These are phyloP conservation scores for Chalciporus pseudorubinellus DNA, from an alignment of 768 basidiomycete species.

Conservation along the genomic window DNA sequence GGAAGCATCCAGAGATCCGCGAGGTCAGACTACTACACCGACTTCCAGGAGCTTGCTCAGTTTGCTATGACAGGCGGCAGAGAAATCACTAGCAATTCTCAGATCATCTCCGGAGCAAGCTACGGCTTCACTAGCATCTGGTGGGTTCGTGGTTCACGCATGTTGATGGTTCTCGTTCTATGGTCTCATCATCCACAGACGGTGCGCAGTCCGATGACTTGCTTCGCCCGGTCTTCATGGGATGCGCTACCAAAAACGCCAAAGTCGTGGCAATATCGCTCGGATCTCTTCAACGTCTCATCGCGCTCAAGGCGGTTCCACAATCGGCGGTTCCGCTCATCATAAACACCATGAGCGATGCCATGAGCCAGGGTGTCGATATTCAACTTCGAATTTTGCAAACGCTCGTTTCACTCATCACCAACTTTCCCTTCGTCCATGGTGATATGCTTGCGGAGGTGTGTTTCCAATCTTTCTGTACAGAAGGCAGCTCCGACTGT, in stretches of 20 bases:
- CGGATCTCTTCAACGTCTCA: slow-evolving; percentile 87
- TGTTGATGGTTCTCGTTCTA: neutral
- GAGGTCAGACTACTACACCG: slow-evolving; percentile 55
- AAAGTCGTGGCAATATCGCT: slow-evolving; percentile 94
- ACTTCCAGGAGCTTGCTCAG: slow-evolving; percentile 7
- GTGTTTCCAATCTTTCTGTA: slow-evolving; percentile 26
- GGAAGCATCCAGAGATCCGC: slow-evolving; percentile 90
- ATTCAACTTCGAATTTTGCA: slow-evolving; percentile 94
- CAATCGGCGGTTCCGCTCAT: slow-evolving; percentile 76
- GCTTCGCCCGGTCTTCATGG: slow-evolving; percentile 87
- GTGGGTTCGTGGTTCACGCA: slow-evolving; percentile 40
- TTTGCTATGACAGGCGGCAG: slow-evolving; percentile 59
- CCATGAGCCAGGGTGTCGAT: slow-evolving; percentile 92
- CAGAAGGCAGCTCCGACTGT: neutral
- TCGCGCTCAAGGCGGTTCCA: slow-evolving; percentile 81
- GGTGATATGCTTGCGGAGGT: slow-evolving; percentile 81
- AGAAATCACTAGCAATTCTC: slow-evolving; percentile 80
- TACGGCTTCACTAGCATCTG: slow-evolving; percentile 66
- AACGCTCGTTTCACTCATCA: slow-evolving; percentile 87
- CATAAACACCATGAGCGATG: slow-evolving; percentile 80
- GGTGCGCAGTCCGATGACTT: slow-evolving; percentile 78
- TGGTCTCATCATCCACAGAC: slow-evolving; percentile 42
- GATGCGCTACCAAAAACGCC: slow-evolving; percentile 87
- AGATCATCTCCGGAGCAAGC: slow-evolving; percentile 82
- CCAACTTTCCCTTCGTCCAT: slow-evolving; percentile 81